Evolutionary conservation across 1,139 yeast genomes (phyloP).

Genomic region (Scheffersomyces parashehatae): DNA sequence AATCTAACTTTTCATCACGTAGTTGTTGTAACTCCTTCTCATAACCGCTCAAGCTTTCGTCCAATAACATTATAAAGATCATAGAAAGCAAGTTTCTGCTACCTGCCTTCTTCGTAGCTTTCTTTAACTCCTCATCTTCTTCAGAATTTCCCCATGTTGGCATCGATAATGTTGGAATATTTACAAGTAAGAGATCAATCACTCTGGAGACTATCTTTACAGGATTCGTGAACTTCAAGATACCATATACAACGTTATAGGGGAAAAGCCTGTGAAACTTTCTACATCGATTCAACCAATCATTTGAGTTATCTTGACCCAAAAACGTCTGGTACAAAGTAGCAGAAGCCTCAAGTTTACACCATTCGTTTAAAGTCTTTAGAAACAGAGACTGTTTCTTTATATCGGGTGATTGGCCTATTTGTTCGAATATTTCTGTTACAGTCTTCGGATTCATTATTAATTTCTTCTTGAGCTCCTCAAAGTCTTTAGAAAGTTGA

Average conservation of each 20-base stretch:
- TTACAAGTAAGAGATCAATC: constrained; percentile 77
- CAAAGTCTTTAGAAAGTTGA: constrained; percentile 52
- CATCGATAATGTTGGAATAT: constrained; percentile 48
- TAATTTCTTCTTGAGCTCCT: constrained; percentile 54
- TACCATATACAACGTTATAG: constrained; percentile 70
- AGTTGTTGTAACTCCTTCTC: constrained; percentile 55
- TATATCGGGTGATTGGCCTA: constrained; percentile 56
- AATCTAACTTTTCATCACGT: constrained; percentile 24
- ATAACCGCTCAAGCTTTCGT: constrained; percentile 76
- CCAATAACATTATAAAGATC: constrained; percentile 69
- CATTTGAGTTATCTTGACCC: constrained; percentile 78
- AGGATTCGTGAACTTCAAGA: constrained; percentile 81
- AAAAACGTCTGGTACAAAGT: constrained; percentile 77
- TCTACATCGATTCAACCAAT: constrained; percentile 65
- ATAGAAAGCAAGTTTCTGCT: constrained; percentile 63
- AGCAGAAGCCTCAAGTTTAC: constrained; percentile 79
- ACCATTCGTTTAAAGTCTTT: constrained; percentile 74
- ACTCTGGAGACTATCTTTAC: constrained; percentile 76
- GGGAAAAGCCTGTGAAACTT: constrained; percentile 77
- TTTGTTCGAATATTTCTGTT: constrained; percentile 57
- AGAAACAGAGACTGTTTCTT: constrained; percentile 67
- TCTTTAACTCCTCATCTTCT: constrained; percentile 6
- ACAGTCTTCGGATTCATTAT: constrained; percentile 51
- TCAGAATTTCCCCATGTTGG: constrained; percentile 19
- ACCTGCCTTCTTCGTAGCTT: constrained; percentile 44